These are phyloP conservation scores for Candida lessepsii DNA, from an alignment of 805 yeast genomes.

Conservation along the genomic window DNA sequence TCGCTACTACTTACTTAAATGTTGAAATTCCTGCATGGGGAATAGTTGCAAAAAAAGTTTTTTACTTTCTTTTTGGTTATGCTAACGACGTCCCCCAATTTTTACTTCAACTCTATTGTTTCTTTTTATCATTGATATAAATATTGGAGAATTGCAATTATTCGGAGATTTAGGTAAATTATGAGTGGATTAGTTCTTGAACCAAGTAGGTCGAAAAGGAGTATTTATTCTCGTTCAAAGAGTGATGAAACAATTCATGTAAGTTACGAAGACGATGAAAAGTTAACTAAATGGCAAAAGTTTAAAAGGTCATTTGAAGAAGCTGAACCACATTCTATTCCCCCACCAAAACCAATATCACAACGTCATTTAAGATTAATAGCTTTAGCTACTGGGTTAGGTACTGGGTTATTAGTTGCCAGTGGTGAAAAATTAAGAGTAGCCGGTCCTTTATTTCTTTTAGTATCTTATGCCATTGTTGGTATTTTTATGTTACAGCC, in stretches of 20 bases:
- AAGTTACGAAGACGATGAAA: background rate
- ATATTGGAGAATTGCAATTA: background rate
- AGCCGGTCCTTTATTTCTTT: slow-evolving; percentile 38
- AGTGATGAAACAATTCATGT: slow-evolving; percentile 12
- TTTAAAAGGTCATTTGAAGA: slow-evolving; percentile 31
- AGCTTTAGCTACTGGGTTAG: slow-evolving; percentile 38
- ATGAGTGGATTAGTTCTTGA: slow-evolving; percentile 6
- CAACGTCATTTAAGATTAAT: slow-evolving; percentile 29
- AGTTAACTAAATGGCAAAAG: slow-evolving; percentile 19
- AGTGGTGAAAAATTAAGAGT: slow-evolving; percentile 34
- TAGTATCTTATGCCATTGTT: slow-evolving; percentile 33
- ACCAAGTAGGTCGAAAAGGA: slow-evolving; percentile 4
- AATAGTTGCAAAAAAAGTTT: slow-evolving; percentile 1
- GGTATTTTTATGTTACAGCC: slow-evolving; percentile 35
- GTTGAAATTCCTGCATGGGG: background rate
- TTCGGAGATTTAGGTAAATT: background rate
- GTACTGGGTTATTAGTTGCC: slow-evolving; percentile 45
- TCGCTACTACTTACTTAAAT: background rate
- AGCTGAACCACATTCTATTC: slow-evolving; percentile 19
- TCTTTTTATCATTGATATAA: slow-evolving; percentile 2
- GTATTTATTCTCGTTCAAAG: slow-evolving; percentile 7
- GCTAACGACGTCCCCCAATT: too few species aligned
- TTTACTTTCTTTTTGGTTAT: background rate
- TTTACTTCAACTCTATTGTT: too few species aligned
- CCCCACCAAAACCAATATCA: slow-evolving; percentile 19